phyloP scores from a whole-genome alignment of 2,329 filamentous ascomycete genomes.

The Chrysosphaeria jannelii region DNA sequence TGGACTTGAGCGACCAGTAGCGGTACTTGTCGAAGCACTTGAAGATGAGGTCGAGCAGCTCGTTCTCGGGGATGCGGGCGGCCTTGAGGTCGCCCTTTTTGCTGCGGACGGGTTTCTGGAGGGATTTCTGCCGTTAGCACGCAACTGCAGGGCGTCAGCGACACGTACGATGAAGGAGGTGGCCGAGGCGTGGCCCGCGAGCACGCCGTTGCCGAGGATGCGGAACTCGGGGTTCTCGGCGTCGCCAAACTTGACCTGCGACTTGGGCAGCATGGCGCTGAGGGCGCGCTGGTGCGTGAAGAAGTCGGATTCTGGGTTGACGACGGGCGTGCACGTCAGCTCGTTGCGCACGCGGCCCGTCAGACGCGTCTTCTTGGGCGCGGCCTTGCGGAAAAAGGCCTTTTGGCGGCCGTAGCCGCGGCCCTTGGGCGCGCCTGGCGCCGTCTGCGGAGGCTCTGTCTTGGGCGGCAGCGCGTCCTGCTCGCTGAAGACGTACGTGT shows the following conservation, averaged over 20 bases:
- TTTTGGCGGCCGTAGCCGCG: slow-evolving; percentile 7
- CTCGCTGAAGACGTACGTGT: slow-evolving; percentile 81
- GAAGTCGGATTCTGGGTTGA: slow-evolving; percentile 36
- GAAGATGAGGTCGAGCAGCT: slow-evolving; percentile 65
- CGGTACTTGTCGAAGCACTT: slow-evolving; percentile 56
- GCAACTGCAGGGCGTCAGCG: neutral
- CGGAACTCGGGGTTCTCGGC: slow-evolving; percentile 16
- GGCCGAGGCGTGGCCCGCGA: slow-evolving; percentile 15
- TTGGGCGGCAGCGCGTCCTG: slow-evolving; percentile 34
- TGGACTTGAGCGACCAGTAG: slow-evolving; percentile 80
- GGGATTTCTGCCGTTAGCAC: slow-evolving; percentile 20
- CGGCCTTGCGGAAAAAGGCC: slow-evolving; percentile 35
- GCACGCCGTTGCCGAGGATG: slow-evolving; percentile 27
- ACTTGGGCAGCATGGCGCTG: slow-evolving; percentile 28
- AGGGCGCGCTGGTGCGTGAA: slow-evolving; percentile 27
- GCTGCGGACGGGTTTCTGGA: slow-evolving; percentile 20
- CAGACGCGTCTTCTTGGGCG: slow-evolving; percentile 57
- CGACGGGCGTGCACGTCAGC: slow-evolving; percentile 40
- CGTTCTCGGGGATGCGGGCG: slow-evolving; percentile 65
- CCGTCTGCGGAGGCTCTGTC: slow-evolving; percentile 14
- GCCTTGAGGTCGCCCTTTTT: slow-evolving; percentile 54
- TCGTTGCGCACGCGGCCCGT: slow-evolving; percentile 47
- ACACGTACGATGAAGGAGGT: slow-evolving; percentile 24
- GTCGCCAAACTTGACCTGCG: slow-evolving; percentile 19
- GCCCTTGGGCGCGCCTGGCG: slow-evolving; percentile 8